Percentiles rank a stretch among this genome's conserved stretches.
These are phyloP conservation scores for Fusarium sp. DNA, from an alignment of 2,329 filamentous ascomycete genomes.

Conservation along the genomic window DNA sequence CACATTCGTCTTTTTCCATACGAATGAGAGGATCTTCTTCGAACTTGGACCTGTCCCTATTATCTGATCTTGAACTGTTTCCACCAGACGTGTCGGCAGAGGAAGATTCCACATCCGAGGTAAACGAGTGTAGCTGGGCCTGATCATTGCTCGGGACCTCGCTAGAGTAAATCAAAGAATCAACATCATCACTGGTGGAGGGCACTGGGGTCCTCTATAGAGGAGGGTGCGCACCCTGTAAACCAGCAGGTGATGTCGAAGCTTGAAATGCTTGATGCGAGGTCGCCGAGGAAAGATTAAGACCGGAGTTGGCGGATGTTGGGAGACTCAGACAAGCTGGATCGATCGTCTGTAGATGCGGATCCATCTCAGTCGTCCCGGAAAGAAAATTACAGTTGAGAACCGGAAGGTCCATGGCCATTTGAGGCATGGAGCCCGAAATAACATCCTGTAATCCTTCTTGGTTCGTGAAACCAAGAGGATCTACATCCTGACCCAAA, in stretches of 20 bases:
- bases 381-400: neutral
- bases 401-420: neutral
- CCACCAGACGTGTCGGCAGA: neutral
- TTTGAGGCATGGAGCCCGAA: neutral
- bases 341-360: neutral
- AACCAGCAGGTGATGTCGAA: conserved; percentile 3
- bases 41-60: neutral
- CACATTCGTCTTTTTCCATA: conserved; percentile 30
- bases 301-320: neutral
- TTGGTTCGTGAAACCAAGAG: conserved; percentile 10
- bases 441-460: neutral
- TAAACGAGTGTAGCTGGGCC: conserved; percentile 1
- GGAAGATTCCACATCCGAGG: neutral
- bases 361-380: neutral
- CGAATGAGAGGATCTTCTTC: neutral
- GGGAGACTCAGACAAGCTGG: neutral
- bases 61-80: conserved; percentile 8
- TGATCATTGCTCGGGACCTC: neutral
- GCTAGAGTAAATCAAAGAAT: neutral
- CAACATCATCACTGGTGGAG: conserved; percentile 3
- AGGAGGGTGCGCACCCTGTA: conserved; percentile 5
- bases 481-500: neutral
- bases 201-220: conserved; percentile 27
- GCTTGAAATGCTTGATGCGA: neutral
- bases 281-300: neutral